Conservation (phyloP, 1,284 basidiomycete species). For the Butyriboletus appendiculatus region DNA sequence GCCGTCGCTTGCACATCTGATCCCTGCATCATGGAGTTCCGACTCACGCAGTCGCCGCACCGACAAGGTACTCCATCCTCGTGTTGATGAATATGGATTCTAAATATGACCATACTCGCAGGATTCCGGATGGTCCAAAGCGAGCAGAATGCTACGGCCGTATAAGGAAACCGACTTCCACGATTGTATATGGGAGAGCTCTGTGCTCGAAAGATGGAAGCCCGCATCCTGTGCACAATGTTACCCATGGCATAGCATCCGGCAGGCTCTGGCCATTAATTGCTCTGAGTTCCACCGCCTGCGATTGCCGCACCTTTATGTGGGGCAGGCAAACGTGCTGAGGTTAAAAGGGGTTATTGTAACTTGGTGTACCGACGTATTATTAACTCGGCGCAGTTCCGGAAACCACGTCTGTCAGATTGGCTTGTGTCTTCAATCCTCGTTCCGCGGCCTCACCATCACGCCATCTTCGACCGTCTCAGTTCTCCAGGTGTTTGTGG, state of each 20-base stretch:
- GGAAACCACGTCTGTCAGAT: neutral
- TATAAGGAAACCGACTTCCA: neutral
- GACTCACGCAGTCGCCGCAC: constrained; percentile 11
- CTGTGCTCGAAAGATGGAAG: neutral
- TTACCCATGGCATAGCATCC: neutral
- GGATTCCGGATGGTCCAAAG: constrained; percentile 26
- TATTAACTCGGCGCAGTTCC: neutral
- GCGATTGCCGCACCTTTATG: neutral
- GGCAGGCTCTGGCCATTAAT: neutral
- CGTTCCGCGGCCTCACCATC: neutral
- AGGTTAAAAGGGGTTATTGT: neutral
- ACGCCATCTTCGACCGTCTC: too few relatives aligned
- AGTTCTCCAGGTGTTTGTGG: neutral
- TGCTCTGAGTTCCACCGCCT: neutral
- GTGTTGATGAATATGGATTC: neutral
- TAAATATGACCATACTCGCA: neutral
- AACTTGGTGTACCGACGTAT: neutral
- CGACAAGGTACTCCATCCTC: constrained; percentile 18
- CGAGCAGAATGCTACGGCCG: constrained; percentile 6
- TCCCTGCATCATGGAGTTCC: constrained; percentile 28
- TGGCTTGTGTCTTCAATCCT: neutral
- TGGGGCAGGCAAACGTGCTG: neutral
- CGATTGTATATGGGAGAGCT: neutral
- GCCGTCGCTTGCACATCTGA: constrained; percentile 22
- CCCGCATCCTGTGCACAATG: neutral